Base-by-base conservation (phyloP, 1,284 basidiomycete species). In the Sphaerobolus stellatus region DNA sequence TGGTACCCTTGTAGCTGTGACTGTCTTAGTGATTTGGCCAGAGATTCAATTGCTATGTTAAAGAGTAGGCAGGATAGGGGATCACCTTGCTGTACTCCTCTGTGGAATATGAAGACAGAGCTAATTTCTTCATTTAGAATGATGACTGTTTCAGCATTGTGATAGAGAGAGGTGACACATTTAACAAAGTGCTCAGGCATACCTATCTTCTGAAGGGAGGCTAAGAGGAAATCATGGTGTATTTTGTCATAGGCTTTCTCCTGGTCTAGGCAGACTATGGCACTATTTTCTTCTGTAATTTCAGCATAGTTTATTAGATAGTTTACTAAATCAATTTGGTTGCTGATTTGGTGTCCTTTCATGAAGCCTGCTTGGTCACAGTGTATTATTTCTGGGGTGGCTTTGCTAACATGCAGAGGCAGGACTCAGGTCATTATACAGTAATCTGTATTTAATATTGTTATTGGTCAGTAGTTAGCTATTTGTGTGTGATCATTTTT, bases 221-320 rank as follows among this genome's bases (percentile, higher is more conserved):
- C 3, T 65, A 67, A 68, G 0, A 71, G 61, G 52, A 70, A 71
- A 13, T 64, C 57, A 30, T 70, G 70, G 1, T 41, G 49, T 0
- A 72, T 64, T 28, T 58, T 62, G 47, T 72, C 67, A 40, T 71
- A 70, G 0, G 67, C 70, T 56, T 71, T 71, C 48, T 70, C 68
- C 48, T 71, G 67, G 56, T 70, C 68, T 0, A 71, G 62, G 0
- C 64, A 60, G 0, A 70, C 47, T 5, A 70, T 66, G n/a, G n/a
- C n/a, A n/a, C n/a, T n/a, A n/a, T n/a, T n/a, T n/a, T n/a, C n/a
- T n/a, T n/a, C n/a, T n/a, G n/a, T n/a, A n/a, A n/a, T n/a, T n/a
- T n/a, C n/a, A n/a, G n/a, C n/a, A n/a, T n/a, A n/a, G n/a, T n/a
- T n/a, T n/a, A n/a, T n/a, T n/a, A n/a, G n/a, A n/a, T n/a, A n/a